Conservation (phyloP, 306 rosid species). For the Purshia tridentata region DNA sequence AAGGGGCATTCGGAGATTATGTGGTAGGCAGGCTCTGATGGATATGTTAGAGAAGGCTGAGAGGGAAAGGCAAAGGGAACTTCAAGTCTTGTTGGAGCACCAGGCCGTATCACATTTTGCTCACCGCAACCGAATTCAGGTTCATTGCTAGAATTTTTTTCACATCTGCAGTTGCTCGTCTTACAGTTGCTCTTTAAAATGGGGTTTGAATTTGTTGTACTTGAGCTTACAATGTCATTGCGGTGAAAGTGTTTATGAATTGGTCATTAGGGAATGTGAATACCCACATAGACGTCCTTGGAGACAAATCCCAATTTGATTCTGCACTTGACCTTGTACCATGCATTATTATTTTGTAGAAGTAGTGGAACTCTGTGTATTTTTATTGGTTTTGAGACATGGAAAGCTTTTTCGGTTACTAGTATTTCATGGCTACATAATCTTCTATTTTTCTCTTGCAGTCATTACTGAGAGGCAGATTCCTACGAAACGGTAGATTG, state of each 20-base stretch:
- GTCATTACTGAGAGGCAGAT: slow-evolving; percentile 95
- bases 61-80: slow-evolving; percentile 74
- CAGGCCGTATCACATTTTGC: slow-evolving; percentile 76
- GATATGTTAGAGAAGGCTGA: slow-evolving; percentile 87
- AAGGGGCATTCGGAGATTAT: slow-evolving; percentile 72
- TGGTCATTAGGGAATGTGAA: neutral
- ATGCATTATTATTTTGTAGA: neutral
- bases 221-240: neutral
- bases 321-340: neutral
- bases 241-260: neutral
- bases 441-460: slow-evolving; percentile 33
- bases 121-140: slow-evolving; percentile 99
- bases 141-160: slow-evolving; percentile 29
- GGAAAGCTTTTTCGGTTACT: neutral
- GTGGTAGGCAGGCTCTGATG: slow-evolving; percentile 89
- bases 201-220: slow-evolving; percentile 7
- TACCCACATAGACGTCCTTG: neutral
- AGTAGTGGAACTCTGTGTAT: neutral
- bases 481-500: slow-evolving; percentile 78
- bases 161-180: neutral
- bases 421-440: slow-evolving; percentile 7
- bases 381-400: neutral
- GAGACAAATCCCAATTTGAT: neutral
- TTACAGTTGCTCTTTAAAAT: slow-evolving; percentile 7
- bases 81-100: slow-evolving; percentile 64